Conservation (phyloP, 371 early-diverging fungal species). For the Mortierella sp. region DNA sequence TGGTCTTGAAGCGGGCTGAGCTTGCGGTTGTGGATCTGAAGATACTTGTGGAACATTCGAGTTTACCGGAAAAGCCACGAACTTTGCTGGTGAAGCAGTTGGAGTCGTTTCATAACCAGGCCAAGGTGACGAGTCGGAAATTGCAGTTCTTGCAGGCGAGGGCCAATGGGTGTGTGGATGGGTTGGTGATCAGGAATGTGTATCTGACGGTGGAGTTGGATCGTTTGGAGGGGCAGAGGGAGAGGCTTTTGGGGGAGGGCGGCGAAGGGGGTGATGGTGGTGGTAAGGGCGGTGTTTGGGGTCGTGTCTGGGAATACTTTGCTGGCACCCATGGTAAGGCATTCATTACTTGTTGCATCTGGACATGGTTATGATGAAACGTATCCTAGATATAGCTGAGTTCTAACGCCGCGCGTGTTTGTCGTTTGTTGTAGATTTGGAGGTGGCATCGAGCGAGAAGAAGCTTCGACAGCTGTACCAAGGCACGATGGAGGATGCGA, state of each 20-base stretch:
- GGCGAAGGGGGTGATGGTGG: background rate
- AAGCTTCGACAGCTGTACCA: constrained; percentile 32
- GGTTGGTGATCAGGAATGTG: constrained; percentile 40
- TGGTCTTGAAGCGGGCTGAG: constrained; percentile 37
- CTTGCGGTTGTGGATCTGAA: constrained; percentile 47
- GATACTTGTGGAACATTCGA: constrained; percentile 35
- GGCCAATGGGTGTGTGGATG: constrained; percentile 46
- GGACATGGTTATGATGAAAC: background rate
- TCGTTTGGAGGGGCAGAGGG: constrained; percentile 27
- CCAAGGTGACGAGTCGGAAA: constrained; percentile 30
- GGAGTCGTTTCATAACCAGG: constrained; percentile 29
- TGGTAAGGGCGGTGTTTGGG: background rate
- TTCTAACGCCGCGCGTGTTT: background rate
- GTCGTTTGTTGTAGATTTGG: constrained; percentile 10
- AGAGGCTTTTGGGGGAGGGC: background rate
- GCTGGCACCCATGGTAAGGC: constrained; percentile 23
- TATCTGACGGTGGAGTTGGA: constrained; percentile 41
- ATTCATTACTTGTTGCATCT: no score
- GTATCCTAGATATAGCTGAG: background rate
- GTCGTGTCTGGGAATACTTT: constrained; percentile 17
- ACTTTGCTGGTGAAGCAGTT: constrained; percentile 23
- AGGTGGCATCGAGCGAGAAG: constrained; percentile 16
- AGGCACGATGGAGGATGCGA: constrained; percentile 36
- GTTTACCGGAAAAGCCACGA: constrained; percentile 14
- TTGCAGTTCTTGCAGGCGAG: constrained; percentile 39